Evolutionary conservation across 2,329 filamentous ascomycete genomes (phyloP), one percentile per base, ranked within the genome.

Genomic region (Plectosphaerella cucumerina): DNA sequence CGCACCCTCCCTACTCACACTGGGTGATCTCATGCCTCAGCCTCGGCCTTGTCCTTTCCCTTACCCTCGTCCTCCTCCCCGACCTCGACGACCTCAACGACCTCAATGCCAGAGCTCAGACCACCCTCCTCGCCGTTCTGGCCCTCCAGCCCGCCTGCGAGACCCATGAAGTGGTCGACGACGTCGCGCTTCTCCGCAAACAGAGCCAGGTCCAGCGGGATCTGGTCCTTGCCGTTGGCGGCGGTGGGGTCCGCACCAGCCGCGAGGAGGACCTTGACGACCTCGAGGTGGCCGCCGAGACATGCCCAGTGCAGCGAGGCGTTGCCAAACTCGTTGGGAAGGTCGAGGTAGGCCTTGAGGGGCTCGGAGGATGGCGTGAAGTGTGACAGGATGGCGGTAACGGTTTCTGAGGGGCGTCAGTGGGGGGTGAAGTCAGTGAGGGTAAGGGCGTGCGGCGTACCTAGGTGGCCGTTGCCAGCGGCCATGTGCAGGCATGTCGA

Each of bases 271-370:
- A 84, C 71, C 72, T 92, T 89, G 6, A 96, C 90, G 4, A 85
- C 82, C 6, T 86, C 81, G 3, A 97, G 73, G 62, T 97, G 92
- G 2, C 92, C 92, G 50, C 95, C 94, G 50, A 97, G 74, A 1
- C 90, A 89, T 0, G 93, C 93, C 92, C 92, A 97, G 71, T 99
- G 94, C 52, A 99, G 75, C 1, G 90, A 82, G 1, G 93, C 97
- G 72, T 97, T 97, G 43, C 91, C 92, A 44, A 88, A 86, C 55
- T 84, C 75, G 63, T 99, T 99, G 54, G 81, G 76, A 3, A 78
- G 74, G 60, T 90, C 87, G 21, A 91, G 68, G 58, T 86, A 83
- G 1, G 76, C 65, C 56, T 74, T 70, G 33, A 66, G 65, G 52
- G 67, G 58, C 18, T 58, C 66, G 44, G 68, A 68, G 43, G 63